phyloP scores from a whole-genome alignment of 2,329 filamentous ascomycete species.

The Calonectria pauciramosa region DNA sequence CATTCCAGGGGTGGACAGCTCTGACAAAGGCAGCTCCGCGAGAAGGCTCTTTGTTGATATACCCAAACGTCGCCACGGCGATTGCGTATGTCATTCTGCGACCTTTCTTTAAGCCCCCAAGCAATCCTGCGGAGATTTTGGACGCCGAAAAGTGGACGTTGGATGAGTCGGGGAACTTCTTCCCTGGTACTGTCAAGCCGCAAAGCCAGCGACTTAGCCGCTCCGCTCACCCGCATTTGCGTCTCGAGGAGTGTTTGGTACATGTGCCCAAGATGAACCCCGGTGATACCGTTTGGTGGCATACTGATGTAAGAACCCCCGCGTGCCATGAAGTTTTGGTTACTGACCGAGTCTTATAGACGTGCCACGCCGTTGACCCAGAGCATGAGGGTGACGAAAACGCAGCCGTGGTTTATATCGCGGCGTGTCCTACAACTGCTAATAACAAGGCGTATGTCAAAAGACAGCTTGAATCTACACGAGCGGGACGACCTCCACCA shows the following conservation, averaged over 20 bases:
- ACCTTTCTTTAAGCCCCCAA: conserved; percentile 56
- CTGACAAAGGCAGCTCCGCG: conserved; percentile 50
- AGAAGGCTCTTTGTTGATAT: conserved; percentile 56
- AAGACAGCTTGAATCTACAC: conserved; percentile 30
- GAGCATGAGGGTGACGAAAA: conserved; percentile 51
- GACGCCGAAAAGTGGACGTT: conserved; percentile 54
- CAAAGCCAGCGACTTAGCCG: conserved; percentile 42
- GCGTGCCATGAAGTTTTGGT: neutral
- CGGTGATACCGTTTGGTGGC: conserved; percentile 32
- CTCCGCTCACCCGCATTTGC: conserved; percentile 54
- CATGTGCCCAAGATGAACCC: conserved; percentile 48
- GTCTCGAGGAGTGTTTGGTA: conserved; percentile 53
- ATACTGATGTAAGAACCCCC: conserved; percentile 47
- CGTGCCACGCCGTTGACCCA: conserved; percentile 56
- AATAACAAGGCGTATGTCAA: conserved; percentile 42
- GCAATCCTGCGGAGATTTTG: conserved; percentile 47
- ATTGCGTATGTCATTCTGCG: conserved; percentile 58
- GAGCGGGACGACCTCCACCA: conserved; percentile 18
- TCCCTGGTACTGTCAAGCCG: conserved; percentile 52
- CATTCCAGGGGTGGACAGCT: conserved; percentile 59
- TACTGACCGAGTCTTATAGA: conserved; percentile 27
- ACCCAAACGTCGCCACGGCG: conserved; percentile 52
- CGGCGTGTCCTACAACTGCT: conserved; percentile 52
- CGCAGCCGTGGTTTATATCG: conserved; percentile 52
- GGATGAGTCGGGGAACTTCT: conserved; percentile 48